Evolutionary conservation across 2,329 filamentous ascomycete genomes (phyloP).

Genomic region (Metarhizium sp.): DNA sequence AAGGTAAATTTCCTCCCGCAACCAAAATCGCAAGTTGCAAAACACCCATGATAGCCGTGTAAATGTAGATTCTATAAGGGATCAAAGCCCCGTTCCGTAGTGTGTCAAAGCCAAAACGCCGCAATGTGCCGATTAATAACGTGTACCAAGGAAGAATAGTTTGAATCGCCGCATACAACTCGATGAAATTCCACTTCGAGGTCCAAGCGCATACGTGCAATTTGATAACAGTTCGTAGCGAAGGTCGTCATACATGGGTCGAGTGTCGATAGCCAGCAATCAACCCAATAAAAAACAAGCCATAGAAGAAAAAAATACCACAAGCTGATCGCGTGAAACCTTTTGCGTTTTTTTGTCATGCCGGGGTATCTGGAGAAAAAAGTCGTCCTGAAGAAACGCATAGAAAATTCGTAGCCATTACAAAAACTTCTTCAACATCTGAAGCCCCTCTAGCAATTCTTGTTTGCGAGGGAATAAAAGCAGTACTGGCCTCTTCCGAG

Average conservation of each 20-base stretch:
- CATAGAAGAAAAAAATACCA: conserved; percentile 12
- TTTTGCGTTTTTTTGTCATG: conserved; percentile 25
- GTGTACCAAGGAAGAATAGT: conserved; percentile 12
- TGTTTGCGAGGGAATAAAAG: not conserved
- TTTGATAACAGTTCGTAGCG: not conserved
- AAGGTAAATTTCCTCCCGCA: not conserved
- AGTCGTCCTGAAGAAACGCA: conserved; percentile 22
- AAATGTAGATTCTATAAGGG: not conserved
- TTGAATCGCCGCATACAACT: not conserved
- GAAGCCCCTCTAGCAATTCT: conserved; percentile 5
- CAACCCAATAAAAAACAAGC: not conserved
- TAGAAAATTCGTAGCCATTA: conserved; percentile 25
- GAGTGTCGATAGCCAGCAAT: not conserved
- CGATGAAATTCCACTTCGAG: not conserved
- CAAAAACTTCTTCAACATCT: conserved; percentile 9
- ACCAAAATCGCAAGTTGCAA: conserved; percentile 9
- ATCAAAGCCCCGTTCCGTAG: not conserved
- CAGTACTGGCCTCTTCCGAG: not conserved
- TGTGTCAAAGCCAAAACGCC: conserved; percentile 17
- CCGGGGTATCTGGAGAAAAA: conserved; percentile 28
- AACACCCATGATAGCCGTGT: not conserved
- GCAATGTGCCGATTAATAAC: conserved; percentile 24
- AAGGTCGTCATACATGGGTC: not conserved
- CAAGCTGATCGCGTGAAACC: conserved; percentile 13
- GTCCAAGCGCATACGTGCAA: not conserved